Evolutionary conservation across 2,329 filamentous ascomycete genomes (phyloP).

Genomic region (Lecanosticta acicola): DNA sequence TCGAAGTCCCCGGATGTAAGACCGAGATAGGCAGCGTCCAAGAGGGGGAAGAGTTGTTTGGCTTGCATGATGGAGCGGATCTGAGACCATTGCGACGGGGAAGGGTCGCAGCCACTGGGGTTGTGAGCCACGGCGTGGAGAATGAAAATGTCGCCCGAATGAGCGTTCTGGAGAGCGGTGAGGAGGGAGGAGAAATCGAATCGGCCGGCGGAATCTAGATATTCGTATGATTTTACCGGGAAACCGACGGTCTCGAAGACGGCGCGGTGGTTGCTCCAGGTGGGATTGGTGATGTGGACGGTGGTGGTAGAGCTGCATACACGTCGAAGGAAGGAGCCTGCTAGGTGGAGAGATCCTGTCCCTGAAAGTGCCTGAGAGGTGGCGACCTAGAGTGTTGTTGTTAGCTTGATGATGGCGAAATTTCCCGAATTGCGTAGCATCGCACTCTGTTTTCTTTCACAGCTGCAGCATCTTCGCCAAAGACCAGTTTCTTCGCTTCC

Average conservation of each 20-base stretch:
- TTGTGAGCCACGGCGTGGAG: constrained; percentile 98
- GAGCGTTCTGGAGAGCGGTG: constrained; percentile 78
- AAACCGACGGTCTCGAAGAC: constrained; percentile 91
- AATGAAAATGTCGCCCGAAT: constrained; percentile 78
- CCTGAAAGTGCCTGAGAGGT: constrained; percentile 98
- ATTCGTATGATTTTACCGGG: constrained; percentile 86
- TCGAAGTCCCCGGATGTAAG: constrained; percentile 89
- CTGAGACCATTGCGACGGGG: constrained; percentile 81
- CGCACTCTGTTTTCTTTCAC: constrained; percentile 63
- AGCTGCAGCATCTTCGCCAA: constrained; percentile 70
- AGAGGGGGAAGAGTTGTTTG: constrained; percentile 86
- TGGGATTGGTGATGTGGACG: constrained; percentile 91
- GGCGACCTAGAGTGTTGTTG: constrained; percentile 45
- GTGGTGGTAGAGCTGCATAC: constrained; percentile 87
- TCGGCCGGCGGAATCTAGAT: constrained; percentile 97
- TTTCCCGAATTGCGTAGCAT: too few relatives aligned
- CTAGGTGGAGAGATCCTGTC: constrained; percentile 89
- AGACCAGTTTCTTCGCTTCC: constrained; percentile 82
- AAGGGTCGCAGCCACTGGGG: constrained; percentile 92
- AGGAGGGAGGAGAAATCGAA: constrained; percentile 93
- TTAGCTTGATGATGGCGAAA: too few relatives aligned
- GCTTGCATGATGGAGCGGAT: constrained; percentile 81
- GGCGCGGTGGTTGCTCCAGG: constrained; percentile 95
- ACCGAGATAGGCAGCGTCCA: constrained; percentile 98
- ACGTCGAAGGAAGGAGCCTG: constrained; percentile 82